A percentile compares a stretch with the other conserved stretches of the same genome.
Evolutionary conservation across 2,329 filamentous ascomycete genomes (phyloP).

Genomic region (Alternaria conjuncta): DNA sequence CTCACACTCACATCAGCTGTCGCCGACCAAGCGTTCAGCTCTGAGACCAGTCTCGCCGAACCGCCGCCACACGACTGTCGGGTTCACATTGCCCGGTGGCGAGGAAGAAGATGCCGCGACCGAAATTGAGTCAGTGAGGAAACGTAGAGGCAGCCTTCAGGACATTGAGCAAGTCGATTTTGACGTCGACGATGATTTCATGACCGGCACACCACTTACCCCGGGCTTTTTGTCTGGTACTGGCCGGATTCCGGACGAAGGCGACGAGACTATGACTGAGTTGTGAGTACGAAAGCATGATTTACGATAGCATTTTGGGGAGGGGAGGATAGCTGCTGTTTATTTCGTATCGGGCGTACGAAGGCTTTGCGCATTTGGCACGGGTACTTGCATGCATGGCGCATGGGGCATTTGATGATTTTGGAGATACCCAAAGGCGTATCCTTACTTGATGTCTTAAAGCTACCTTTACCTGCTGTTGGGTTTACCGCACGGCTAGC

Average conservation of each 20-base stretch:
- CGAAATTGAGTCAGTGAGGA: slow-evolving; percentile 7
- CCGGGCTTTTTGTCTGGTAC: slow-evolving; percentile 34
- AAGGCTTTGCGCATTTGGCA: not conserved
- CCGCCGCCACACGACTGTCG: slow-evolving; percentile 37
- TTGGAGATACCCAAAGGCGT: slow-evolving; percentile 1
- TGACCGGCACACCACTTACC: slow-evolving; percentile 48
- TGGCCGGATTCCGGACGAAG: slow-evolving; percentile 27
- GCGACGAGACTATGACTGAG: slow-evolving; percentile 29
- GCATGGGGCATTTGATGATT: not conserved
- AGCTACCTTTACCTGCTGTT: slow-evolving; percentile 1
- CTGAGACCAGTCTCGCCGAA: slow-evolving; percentile 44
- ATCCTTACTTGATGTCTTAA: not conserved
- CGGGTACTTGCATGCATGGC: slow-evolving; percentile 3
- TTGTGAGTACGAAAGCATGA: slow-evolving; percentile 13
- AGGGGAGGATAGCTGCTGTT: not conserved
- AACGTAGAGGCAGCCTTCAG: slow-evolving; percentile 29
- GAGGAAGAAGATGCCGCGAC: slow-evolving; percentile 13
- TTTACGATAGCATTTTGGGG: not conserved
- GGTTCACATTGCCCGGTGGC: slow-evolving; percentile 25
- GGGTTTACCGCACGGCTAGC: not conserved
- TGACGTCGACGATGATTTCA: slow-evolving; percentile 49
- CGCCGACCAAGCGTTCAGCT: slow-evolving; percentile 35
- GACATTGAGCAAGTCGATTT: slow-evolving; percentile 38
- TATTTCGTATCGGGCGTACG: not conserved
- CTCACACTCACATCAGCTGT: slow-evolving; percentile 23